Conservation (phyloP, 2,329 filamentous ascomycete species). For the Monilinia aucupariae region DNA sequence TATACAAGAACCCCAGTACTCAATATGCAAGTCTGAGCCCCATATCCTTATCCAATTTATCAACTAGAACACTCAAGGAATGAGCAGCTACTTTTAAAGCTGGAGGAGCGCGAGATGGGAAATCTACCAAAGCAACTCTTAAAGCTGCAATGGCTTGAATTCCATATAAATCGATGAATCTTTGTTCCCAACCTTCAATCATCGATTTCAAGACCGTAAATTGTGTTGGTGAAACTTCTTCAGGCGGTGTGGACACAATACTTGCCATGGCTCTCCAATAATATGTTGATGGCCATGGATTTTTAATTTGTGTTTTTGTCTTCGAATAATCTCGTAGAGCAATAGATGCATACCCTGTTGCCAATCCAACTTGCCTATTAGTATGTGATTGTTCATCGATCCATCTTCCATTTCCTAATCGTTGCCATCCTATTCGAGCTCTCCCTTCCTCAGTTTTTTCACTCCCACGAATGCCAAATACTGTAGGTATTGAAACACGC, state of each 20-base stretch:
- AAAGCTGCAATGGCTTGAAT: slow-evolving; percentile 67
- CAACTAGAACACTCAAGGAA: slow-evolving; percentile 15
- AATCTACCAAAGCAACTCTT: slow-evolving; percentile 64
- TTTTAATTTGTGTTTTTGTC: slow-evolving; percentile 49
- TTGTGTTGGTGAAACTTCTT: slow-evolving; percentile 67
- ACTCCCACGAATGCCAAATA: slow-evolving; percentile 76
- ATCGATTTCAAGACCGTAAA: slow-evolving; percentile 65
- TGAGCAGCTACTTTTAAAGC: slow-evolving; percentile 7
- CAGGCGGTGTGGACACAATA: slow-evolving; percentile 68
- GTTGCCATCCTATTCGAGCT: slow-evolving; percentile 66
- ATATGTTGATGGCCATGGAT: slow-evolving; percentile 70
- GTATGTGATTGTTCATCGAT: slow-evolving; percentile 67
- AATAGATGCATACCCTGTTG: slow-evolving; percentile 76
- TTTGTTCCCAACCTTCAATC: slow-evolving; percentile 66
- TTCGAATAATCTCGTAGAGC: slow-evolving; percentile 76
- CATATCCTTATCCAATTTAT: slow-evolving; percentile 18
- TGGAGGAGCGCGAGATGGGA: slow-evolving; percentile 45
- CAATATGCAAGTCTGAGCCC: slow-evolving; percentile 10
- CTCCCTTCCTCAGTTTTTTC: slow-evolving; percentile 68
- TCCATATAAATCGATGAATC: slow-evolving; percentile 78
- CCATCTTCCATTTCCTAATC: slow-evolving; percentile 44
- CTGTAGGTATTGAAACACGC: slow-evolving; percentile 70
- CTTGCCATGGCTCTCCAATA: slow-evolving; percentile 78
- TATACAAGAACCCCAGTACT: background rate
- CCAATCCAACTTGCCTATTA: slow-evolving; percentile 78